phyloP scores from a whole-genome alignment of 257 asterid species.

The Capsicum chinense region DNA sequence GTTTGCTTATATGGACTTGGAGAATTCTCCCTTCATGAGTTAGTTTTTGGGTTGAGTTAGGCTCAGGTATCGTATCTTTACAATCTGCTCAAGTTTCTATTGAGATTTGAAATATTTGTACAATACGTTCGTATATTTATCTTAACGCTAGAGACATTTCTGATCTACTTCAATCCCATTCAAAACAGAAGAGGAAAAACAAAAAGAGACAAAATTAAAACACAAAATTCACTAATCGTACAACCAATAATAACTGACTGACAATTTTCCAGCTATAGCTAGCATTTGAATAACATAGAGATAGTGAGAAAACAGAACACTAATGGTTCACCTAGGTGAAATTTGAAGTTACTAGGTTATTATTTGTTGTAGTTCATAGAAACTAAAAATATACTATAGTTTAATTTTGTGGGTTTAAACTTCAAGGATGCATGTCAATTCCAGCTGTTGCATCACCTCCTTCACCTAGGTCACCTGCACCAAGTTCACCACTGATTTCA shows the following conservation, averaged over 20 bases:
- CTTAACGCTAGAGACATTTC: background rate
- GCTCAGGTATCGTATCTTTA: too few relatives aligned
- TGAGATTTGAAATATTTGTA: background rate
- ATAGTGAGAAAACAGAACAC: background rate
- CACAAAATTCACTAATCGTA: background rate
- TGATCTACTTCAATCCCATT: background rate
- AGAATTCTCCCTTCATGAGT: too few relatives aligned
- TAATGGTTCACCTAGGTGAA: background rate
- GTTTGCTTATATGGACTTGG: too few relatives aligned
- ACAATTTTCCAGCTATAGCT: background rate
- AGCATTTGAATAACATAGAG: constrained; percentile 3
- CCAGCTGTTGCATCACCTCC: background rate
- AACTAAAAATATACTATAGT: background rate
- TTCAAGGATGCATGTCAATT: background rate
- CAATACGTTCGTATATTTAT: background rate
- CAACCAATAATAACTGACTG: background rate
- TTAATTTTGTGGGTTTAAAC: background rate
- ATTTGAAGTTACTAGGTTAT: background rate
- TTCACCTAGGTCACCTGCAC: constrained; percentile 25
- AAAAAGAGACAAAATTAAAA: background rate
- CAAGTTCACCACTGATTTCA: background rate
- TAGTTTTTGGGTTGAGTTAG: too few relatives aligned
- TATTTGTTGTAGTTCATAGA: background rate
- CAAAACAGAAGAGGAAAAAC: background rate
- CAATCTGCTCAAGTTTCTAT: background rate